Conservation (phyloP, 192 early-diverging fungal genomes). For the Mortierella antarctica region DNA sequence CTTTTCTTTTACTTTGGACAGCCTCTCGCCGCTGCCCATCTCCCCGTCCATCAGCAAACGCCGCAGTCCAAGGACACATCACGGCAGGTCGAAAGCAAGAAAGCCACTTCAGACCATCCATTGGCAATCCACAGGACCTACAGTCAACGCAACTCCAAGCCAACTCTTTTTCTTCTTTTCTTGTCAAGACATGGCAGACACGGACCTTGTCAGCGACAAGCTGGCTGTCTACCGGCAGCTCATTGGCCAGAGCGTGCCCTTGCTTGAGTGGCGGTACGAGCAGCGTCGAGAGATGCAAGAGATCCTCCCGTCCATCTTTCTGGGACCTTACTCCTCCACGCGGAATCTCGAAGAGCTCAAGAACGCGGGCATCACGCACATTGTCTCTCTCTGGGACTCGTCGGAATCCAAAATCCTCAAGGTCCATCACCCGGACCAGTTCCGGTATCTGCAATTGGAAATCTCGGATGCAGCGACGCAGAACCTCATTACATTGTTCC, state of each 20-base stretch:
- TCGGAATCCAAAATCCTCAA: constrained; percentile 74
- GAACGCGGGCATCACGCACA: constrained; percentile 73
- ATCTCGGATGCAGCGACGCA: constrained; percentile 85
- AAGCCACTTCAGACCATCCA: too few relatives aligned
- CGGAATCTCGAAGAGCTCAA: constrained; percentile 68
- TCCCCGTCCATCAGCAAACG: too few relatives aligned
- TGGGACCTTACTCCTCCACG: constrained; percentile 83
- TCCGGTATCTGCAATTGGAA: constrained; percentile 74
- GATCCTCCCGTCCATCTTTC: constrained; percentile 75
- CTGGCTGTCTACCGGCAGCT: constrained; percentile 27
- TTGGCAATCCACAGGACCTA: too few relatives aligned
- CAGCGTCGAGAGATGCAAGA: constrained; percentile 88
- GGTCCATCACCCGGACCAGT: constrained; percentile 59
- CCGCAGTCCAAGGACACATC: too few relatives aligned
- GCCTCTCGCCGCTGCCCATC: too few relatives aligned
- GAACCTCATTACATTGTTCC: constrained; percentile 87
- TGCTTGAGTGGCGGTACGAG: constrained; percentile 72
- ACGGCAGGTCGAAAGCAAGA: too few relatives aligned
- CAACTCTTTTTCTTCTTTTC: background rate
- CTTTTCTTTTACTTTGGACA: too few relatives aligned
- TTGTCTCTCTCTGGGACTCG: constrained; percentile 80
- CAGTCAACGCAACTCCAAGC: background rate
- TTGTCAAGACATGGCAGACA: background rate
- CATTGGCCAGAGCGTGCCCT: constrained; percentile 26
- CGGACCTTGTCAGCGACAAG: background rate